A percentile compares a stretch with the other conserved stretches of the same genome.
These are phyloP conservation scores for Axilococcus clingmanii DNA, from an alignment of 139 green algal genomes.

Conservation along the genomic window DNA sequence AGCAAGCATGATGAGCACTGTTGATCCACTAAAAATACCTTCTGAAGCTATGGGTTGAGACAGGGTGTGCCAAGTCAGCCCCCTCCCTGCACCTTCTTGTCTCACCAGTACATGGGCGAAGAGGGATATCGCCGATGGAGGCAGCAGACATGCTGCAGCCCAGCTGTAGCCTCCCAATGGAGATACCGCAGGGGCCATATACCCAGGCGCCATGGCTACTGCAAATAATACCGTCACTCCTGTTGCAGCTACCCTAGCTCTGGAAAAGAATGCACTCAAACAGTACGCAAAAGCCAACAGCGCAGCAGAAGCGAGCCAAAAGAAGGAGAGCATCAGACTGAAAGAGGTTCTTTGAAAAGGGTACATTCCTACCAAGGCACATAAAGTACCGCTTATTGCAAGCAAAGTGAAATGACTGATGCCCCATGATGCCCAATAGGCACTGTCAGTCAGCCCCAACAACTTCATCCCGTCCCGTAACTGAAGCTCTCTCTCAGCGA, in stretches of 20 bases:
- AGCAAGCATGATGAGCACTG: no score
- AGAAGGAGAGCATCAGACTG: conserved; percentile 50
- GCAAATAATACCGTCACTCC: conserved; percentile 52
- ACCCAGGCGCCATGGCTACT: conserved; percentile 59
- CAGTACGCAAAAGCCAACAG: conserved; percentile 61
- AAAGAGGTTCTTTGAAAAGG: background rate
- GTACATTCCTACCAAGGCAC: no score
- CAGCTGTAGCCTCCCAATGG: conserved; percentile 54
- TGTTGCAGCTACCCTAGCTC: conserved; percentile 47
- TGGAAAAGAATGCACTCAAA: conserved; percentile 53
- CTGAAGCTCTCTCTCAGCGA: no score
- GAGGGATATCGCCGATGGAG: conserved; percentile 57
- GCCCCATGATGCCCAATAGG: no score
- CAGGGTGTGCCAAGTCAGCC: no score
- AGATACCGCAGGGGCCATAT: conserved; percentile 35
- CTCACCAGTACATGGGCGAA: conserved; percentile 54
- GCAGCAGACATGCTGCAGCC: conserved; percentile 53
- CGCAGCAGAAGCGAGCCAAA: conserved; percentile 47
- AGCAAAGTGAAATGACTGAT: no score
- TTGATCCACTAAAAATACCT: no score
- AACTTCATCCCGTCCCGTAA: no score
- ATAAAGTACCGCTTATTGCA: no score
- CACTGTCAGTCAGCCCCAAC: no score
- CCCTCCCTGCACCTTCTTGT: no score
- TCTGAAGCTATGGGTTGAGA: no score